Percentiles rank a stretch among this genome's conserved stretches.
These are phyloP conservation scores for Solanum hybrid DNA, from an alignment of 305 asterid genomes.

Conservation along the genomic window DNA sequence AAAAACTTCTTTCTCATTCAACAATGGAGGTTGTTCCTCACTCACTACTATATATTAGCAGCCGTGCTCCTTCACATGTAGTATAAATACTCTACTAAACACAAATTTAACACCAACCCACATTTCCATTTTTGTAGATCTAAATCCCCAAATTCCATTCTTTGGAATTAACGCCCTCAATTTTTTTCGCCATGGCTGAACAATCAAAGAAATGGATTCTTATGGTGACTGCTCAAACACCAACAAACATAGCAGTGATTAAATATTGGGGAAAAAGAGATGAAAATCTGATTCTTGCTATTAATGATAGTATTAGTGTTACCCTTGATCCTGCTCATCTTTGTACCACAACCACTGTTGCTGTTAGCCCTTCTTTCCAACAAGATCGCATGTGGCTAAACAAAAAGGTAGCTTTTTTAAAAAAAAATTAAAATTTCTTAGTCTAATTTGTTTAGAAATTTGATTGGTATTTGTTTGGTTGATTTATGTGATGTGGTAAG, in stretches of 20 bases:
- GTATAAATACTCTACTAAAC: background rate
- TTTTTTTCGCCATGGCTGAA: background rate
- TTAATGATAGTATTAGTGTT: conserved; percentile 92
- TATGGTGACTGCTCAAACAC: conserved; percentile 84
- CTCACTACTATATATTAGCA: background rate
- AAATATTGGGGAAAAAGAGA: conserved; percentile 98
- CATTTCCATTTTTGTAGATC: background rate
- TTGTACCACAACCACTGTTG: conserved; percentile 98
- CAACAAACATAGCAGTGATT: conserved; percentile 91
- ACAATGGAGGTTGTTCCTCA: conserved; percentile 6
- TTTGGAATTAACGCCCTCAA: background rate
- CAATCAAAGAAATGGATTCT: conserved; percentile 48
- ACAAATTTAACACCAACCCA: background rate
- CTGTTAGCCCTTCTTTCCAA: conserved; percentile 73
- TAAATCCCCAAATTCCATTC: background rate
- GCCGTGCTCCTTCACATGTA: background rate
- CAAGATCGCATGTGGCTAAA: conserved; percentile 98
- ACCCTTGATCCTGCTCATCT: conserved; percentile 94
- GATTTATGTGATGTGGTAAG: background rate
- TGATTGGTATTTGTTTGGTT: background rate
- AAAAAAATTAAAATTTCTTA: background rate
- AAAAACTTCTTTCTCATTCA: background rate
- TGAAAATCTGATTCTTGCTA: conserved; percentile 69
- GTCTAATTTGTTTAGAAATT: background rate
- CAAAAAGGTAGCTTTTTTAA: conserved; percentile 45